Conservation (phyloP, 345 rosid genomes). For the Ailanthus altissimus region DNA sequence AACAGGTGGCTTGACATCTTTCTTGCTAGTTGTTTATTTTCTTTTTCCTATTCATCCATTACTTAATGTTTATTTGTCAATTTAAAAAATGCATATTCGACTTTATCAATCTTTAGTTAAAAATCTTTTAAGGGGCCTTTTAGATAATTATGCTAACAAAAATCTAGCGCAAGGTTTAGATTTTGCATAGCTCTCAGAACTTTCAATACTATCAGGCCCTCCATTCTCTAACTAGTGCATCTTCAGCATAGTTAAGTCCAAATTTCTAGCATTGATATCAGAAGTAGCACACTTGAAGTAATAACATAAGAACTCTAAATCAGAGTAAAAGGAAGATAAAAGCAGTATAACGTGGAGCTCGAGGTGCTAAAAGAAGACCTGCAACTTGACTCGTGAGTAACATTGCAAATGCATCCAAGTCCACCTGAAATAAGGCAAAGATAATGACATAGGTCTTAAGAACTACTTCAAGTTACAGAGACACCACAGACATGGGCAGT, state of each 20-base stretch:
- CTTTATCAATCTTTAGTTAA: neutral
- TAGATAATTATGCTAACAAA: neutral
- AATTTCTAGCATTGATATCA: neutral
- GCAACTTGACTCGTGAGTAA: conserved; percentile 73
- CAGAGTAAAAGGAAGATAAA: neutral
- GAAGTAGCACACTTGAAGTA: conserved; percentile 7
- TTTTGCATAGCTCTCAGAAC: neutral
- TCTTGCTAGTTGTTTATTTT: neutral
- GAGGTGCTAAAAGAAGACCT: conserved; percentile 48
- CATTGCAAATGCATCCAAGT: conserved; percentile 90
- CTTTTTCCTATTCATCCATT: neutral
- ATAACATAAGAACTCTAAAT: conserved; percentile 16
- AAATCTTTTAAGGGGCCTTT: neutral
- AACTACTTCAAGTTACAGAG: neutral
- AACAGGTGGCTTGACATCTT: neutral
- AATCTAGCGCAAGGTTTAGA: neutral
- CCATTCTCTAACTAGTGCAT: neutral
- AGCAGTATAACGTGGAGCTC: conserved; percentile 9
- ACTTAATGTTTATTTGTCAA: neutral
- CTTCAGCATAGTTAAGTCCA: conserved; percentile 10
- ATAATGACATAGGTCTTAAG: conserved; percentile 3
- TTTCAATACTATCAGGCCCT: neutral
- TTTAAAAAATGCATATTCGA: neutral
- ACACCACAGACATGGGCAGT: neutral
- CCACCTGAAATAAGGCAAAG: conserved; percentile 49